Base-by-base conservation (phyloP, 257 asterid genomes). In the Solanum tacnaense region DNA sequence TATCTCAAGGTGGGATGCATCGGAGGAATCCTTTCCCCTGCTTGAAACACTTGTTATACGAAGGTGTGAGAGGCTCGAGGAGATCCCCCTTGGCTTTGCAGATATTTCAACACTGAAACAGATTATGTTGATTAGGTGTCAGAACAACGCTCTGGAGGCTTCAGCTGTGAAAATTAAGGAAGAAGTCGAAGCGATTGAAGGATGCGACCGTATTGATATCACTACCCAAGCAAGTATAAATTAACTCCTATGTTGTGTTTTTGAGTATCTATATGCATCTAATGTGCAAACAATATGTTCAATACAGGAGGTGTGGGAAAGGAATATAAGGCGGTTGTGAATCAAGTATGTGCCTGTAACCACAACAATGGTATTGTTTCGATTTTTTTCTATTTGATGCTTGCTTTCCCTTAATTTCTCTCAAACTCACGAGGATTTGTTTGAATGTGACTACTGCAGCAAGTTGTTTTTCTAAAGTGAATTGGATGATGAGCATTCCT, bases 31-130 rank as follows among this genome's bases (percentile, higher is more conserved):
- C 0, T 44, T 79, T 79, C 84, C 38, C 38, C 38, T 3, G 9
- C 25, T 79, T 41, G 84, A 79, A 25, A 79, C 25, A 25, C 84
- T 79, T 41, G 65, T 41, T 79, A 25, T 79, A 41, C 2, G 1
- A 25, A 0, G 1, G 13, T 78, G 84, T 25, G 0, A 1, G 2
- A 0, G 9, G 0, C 84, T 78, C n/a, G 0, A 39, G 84, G 36
- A 25, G 36, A 78, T 78, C 8, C 84, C 65, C 15, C n/a, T 7
- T 6, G 5, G 35, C 38, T 78, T 78, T 21, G 84, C 25, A 25
- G 62, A 78, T 78, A 78, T 78, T 78, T 4, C 10, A n/a, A 78
- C 36, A 78, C 36, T 41, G 25, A 41, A 41, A 13, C 84, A 41
- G 36, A 78, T 78, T 25, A n/a, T 7, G 84, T 13, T 39, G 84